These are phyloP conservation scores for Leccinum truebloodii DNA, from an alignment of 768 basidiomycete species.

Conservation along the genomic window DNA sequence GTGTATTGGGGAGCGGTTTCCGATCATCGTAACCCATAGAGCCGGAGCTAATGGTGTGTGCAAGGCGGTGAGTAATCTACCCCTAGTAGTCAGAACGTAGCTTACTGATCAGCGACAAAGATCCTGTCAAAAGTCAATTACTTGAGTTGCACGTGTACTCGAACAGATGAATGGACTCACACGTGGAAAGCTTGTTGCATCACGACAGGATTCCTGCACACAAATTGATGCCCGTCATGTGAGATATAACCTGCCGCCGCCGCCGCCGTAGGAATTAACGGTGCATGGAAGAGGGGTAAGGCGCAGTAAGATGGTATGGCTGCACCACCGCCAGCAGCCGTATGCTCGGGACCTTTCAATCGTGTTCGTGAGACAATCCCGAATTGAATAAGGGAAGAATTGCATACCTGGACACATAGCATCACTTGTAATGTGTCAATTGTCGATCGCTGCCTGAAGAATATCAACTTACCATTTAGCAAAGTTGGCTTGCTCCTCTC, in stretches of 20 bases:
- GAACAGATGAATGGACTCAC: conserved; percentile 36
- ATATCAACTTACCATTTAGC: conserved; percentile 46
- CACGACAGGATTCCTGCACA: conserved; percentile 53
- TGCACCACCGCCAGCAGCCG: conserved; percentile 35
- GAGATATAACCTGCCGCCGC: conserved; percentile 50
- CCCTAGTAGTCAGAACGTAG: not conserved
- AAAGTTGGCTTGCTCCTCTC: conserved; percentile 56
- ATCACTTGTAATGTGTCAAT: conserved; percentile 36
- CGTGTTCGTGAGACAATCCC: not conserved
- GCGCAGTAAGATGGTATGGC: conserved; percentile 55
- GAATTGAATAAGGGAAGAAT: not conserved
- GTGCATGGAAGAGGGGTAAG: conserved; percentile 53
- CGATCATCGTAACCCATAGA: conserved; percentile 50
- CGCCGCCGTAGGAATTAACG: conserved; percentile 28
- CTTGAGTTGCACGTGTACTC: fast-evolving
- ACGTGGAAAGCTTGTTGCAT: conserved; percentile 61
- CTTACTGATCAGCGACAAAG: conserved; percentile 55
- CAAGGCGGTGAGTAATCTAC: not conserved
- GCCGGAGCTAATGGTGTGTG: conserved; percentile 39
- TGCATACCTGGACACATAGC: conserved; percentile 49
- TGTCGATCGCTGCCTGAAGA: not conserved
- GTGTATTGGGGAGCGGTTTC: conserved; percentile 45
- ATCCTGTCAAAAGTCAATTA: conserved; percentile 35
- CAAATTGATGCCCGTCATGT: conserved; percentile 55
- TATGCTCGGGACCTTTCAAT: conserved; percentile 52